Evolutionary conservation across 2,329 filamentous ascomycete species (phyloP).

Genomic region (Pseudovirgaria hyperparasitica): DNA sequence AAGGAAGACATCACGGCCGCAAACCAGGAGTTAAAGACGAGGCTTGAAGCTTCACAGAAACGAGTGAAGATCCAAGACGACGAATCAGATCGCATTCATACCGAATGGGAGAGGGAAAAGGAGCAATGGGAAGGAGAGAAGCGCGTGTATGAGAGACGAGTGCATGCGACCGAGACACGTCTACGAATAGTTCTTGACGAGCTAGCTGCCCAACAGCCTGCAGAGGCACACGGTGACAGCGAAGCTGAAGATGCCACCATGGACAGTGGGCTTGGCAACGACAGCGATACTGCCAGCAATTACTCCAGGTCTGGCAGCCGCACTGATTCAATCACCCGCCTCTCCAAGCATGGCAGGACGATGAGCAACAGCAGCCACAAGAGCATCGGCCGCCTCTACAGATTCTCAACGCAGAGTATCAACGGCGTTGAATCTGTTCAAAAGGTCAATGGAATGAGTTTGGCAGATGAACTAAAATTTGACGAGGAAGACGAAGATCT

Average conservation of each 20-base stretch:
- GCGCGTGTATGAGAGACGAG: conserved; percentile 66
- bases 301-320: conserved; percentile 40
- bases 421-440: conserved; percentile 37
- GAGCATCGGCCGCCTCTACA: conserved; percentile 43
- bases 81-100: conserved; percentile 64
- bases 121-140: conserved; percentile 75
- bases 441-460: conserved; percentile 55
- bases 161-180: conserved; percentile 82
- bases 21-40: conserved; percentile 57
- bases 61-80: conserved; percentile 70
- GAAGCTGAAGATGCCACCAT: conserved; percentile 49
- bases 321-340: too few relatives aligned
- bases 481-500: conserved; percentile 58
- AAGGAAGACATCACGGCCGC: conserved; percentile 71
- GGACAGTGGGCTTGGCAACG: conserved; percentile 42
- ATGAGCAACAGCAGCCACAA: conserved; percentile 38
- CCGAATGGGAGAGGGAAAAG: conserved; percentile 73
- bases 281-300: conserved; percentile 59
- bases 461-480: conserved; percentile 85
- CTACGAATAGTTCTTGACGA: conserved; percentile 78
- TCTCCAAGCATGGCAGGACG: conserved; percentile 45
- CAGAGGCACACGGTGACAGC: conserved; percentile 33
- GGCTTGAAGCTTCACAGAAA: conserved; percentile 67
- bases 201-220: conserved; percentile 56
- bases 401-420: conserved; percentile 59